Evolutionary conservation across 2,329 filamentous ascomycete genomes (phyloP), one percentile per base, ranked within the genome.

Genomic region (Trichophyton mentagrophytes): DNA sequence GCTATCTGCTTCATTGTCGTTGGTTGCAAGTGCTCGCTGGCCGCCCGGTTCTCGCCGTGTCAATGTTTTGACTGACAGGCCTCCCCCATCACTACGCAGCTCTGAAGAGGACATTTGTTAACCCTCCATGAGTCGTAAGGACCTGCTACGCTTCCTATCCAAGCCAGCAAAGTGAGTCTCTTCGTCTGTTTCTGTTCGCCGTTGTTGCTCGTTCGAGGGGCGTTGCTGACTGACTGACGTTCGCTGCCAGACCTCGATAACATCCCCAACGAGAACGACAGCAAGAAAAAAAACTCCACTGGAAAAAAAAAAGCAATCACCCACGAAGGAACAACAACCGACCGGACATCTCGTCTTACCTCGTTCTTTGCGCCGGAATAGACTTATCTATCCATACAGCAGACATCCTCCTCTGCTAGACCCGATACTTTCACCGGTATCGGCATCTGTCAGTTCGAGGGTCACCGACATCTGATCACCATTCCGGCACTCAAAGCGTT

Each of bases 111-210:
- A 64, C 65, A 63, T 64, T 62, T 63, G 49, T 60, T 63, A 44
- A 70, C 78, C 76, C 84, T 89, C 85, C 86, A 96, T 96, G 90
- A 91, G 85, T 87, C 86, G 83, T 76, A 88, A 86, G 79, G 89
- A 95, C 78, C 85, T 95, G 72, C 84, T 95, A 73, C 88, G 90
- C 79, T 93, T 95, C 80, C 85, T 96, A 70, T 95, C 89, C 74
- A 93, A 93, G 82, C 90, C 90, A 73, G 89, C 89, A 76, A 95
- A 95, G 90, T 95, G 78, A 73, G 88, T 79, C 59, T 65, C 63
- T 42, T 4, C 9, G 51, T 25, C 63, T 60, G 33, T 38, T 4
- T 13, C 2, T 38, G 33, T 3, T 11, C 11, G 33, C 11, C 33
- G 33, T 30, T 6, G 27, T 46, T 22, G n/a, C 15, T n/a, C 15